phyloP scores from a whole-genome alignment of 345 rosid genomes.

The Stellera chamaejasme region DNA sequence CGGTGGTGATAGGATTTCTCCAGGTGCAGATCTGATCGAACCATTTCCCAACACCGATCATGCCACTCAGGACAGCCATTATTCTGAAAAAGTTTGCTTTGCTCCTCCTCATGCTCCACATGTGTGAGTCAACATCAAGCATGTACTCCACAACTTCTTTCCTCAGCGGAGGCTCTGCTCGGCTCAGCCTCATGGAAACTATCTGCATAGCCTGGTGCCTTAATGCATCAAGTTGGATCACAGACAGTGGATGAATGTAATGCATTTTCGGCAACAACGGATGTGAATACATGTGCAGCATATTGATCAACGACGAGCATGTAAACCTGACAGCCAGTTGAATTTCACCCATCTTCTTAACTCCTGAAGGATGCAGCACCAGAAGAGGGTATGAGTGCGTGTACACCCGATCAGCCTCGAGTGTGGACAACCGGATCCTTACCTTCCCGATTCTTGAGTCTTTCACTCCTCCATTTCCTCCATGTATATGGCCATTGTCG shows the following conservation, averaged over 20 bases:
- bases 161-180: conserved; percentile 39
- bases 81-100: conserved; percentile 26
- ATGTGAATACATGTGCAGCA: conserved; percentile 27
- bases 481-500: conserved; percentile 28
- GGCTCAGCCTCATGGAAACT: conserved; percentile 23
- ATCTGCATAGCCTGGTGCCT: conserved; percentile 35
- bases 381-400: conserved; percentile 41
- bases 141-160: conserved; percentile 49
- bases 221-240: conserved; percentile 30
- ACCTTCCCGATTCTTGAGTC: conserved; percentile 49
- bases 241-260: conserved; percentile 32
- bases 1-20: conserved; percentile 25
- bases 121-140: conserved; percentile 27
- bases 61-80: conserved; percentile 17
- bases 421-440: conserved; percentile 42
- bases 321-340: conserved; percentile 42
- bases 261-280: conserved; percentile 40
- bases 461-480: conserved; percentile 13
- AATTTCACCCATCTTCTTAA: conserved; percentile 47
- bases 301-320: conserved; percentile 21
- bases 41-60: conserved; percentile 24
- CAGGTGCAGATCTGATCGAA: conserved; percentile 29
- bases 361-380: conserved; percentile 28
- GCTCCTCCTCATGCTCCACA: conserved; percentile 44
- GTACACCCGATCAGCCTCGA: conserved; percentile 31